These are phyloP conservation scores for Teratosphaeriaceae sp. DNA, from an alignment of 2,329 filamentous ascomycete species.

Conservation along the genomic window DNA sequence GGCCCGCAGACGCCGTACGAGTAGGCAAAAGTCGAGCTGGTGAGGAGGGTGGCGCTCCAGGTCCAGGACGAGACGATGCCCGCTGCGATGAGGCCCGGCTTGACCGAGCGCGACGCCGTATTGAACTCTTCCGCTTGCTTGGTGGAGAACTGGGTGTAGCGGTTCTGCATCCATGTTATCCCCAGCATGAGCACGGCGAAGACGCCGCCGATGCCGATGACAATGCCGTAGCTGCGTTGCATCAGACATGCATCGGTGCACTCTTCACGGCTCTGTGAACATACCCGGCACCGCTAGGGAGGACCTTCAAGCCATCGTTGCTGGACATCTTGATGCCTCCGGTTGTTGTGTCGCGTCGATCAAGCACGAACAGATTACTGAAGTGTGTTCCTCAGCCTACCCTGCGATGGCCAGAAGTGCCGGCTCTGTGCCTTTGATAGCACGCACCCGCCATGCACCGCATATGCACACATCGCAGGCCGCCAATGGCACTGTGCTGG, in stretches of 20 bases:
- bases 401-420: no score
- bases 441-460: no score
- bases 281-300: conserved; percentile 4
- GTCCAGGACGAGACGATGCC: conserved; percentile 85
- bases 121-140: conserved; percentile 67
- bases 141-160: conserved; percentile 36
- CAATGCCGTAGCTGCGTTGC: no score
- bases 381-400: no score
- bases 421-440: no score
- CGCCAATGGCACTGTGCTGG: neutral
- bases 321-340: neutral
- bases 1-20: conserved; percentile 31
- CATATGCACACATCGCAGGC: conserved; percentile 1
- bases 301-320: neutral
- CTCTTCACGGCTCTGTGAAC: neutral
- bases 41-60: conserved; percentile 44
- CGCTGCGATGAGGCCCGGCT: conserved; percentile 77
- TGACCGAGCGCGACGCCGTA: conserved; percentile 78
- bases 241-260: neutral
- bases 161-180: conserved; percentile 27
- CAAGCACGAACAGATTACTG: no score
- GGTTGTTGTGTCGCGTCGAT: no score
- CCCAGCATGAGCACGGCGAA: conserved; percentile 49
- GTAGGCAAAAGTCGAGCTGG: conserved; percentile 30
- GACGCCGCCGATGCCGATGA: conserved; percentile 64